phyloP scores from a whole-genome alignment of 2,329 filamentous ascomycete genomes.

The Clonostachys rhizophaga region DNA sequence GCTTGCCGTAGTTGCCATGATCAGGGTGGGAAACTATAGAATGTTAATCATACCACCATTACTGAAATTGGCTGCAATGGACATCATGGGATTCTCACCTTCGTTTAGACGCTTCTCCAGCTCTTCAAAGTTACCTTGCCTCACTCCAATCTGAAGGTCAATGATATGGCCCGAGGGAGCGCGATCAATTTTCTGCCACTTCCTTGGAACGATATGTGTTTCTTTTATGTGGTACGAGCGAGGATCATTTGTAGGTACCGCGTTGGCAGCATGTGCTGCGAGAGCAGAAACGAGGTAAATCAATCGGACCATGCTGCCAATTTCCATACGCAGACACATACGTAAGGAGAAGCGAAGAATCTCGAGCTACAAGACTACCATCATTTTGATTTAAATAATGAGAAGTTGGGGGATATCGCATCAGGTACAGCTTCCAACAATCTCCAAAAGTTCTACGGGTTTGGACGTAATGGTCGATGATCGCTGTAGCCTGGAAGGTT shows the following conservation, averaged over 20 bases:
- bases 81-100: background rate
- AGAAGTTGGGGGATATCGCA: too few species aligned
- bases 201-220: background rate
- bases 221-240: conserved; percentile 3
- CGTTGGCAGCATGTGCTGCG: background rate
- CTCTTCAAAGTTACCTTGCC: conserved; percentile 1
- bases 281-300: background rate
- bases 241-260: background rate
- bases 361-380: too few species aligned
- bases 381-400: too few species aligned
- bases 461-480: too few species aligned
- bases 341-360: too few species aligned
- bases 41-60: background rate
- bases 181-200: background rate
- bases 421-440: too few species aligned
- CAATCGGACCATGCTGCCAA: background rate
- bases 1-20: conserved; percentile 1
- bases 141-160: conserved; percentile 1
- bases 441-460: too few species aligned
- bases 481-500: too few species aligned
- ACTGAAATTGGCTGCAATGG: background rate
- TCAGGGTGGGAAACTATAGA: background rate
- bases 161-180: conserved; percentile 1
- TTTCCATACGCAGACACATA: too few species aligned
- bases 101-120: conserved; percentile 1